Evolutionary conservation across 163 green algal species (phyloP), one percentile per base, ranked within the genome.

Genomic region (Scenedesmus sp.): DNA sequence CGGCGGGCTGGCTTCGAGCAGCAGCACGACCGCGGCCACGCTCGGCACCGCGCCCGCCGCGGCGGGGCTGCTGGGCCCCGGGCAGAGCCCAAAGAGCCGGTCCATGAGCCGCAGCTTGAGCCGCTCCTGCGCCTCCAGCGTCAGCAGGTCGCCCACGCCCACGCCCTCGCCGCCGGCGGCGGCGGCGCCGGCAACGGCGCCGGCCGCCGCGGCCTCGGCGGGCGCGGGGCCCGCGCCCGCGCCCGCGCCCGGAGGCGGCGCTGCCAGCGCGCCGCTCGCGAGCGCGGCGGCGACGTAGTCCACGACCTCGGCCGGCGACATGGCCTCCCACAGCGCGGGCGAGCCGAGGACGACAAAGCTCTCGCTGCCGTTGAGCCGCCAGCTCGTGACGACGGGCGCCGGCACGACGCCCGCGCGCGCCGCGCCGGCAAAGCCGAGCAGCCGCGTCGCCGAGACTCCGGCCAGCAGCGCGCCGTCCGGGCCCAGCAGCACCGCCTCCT

Each of bases 61-160:
- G 7, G 2, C 39, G 45, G 34, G 34, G 7, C 39, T 34, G 15
- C 36, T 26, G 7, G 54, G 33, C 1, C 50, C 50, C 18, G 54
- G 54, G 24, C 54, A 58, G 2, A 77, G 36, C 48, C 53, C 39
- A 77, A 67, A 67, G 14, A 67, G 11, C 11, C 15, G 34, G 36
- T 77, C 69, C 36, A 67, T 77, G 13, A 77, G 69, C 36, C 45
- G 57, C 69, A 77, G 36, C 54, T 77, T 77, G 14, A 77, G 42
- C 24, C 69, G 44, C 36, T 77, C 69, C 18, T 77, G 69, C 10
- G 69, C 69, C 28, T 77, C 69, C 15, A 77, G 56, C 4, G 69
- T 77, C 24, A 77, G 26, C 39, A 77, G 36, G 26, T 77, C 69
- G 15, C 69, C 54, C 1, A 77, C 5, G 20, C 22, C 4, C 62